Base-by-base conservation (phyloP, 108 stramenopile genomes). In the Cyclostephanos invisitatus region DNA sequence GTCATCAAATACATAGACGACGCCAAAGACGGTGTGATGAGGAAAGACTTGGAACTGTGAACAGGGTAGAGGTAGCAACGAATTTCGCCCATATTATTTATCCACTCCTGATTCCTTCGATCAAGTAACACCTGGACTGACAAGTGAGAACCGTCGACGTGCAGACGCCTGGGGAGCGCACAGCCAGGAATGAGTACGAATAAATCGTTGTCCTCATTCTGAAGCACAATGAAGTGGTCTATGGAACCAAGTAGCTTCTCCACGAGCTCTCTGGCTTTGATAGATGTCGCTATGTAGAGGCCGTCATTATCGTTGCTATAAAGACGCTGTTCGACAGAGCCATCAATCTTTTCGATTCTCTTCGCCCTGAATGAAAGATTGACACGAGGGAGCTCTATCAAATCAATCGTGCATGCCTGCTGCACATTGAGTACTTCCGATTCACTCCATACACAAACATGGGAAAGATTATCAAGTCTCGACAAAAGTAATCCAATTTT, bases 1-100 rank as follows among this genome's bases (percentile, higher is more conserved):
- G 98, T 85, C 83, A 99, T 93, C 60, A 99, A 83, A 72, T 98
- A 98, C 64, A 99, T 87, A n/a, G 97, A 95, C 17, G 96, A 96
- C 15, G 96, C 96, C 53, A 99, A 72, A 2, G 96, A 95, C 7
- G 97, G 97, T 29, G 99, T 96, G 55, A 91, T 85, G 51, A 96
- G 80, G 77, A 96, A 97, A n/a, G 90, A 82, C 66, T 87, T 85
- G 15, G 95, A 95, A 64, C 92, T 94, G 71, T 99, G 98, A 56
- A 99, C 89, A 11, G 97, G 98, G 73, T 98, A 99, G 27, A 99
- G 82, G 78, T 98, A 98, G 73, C 96, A 96, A 2, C 97, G 89
- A 25, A 97, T 96, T 77, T 95, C 95, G 18, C 97, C 96, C 69
- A 97, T 89, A 65, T 97, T 97, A 48, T 86, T 87, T 62, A 97